These are phyloP conservation scores for Gliomastix tumulicola DNA, from an alignment of 2,329 filamentous ascomycete species.

Conservation along the genomic window DNA sequence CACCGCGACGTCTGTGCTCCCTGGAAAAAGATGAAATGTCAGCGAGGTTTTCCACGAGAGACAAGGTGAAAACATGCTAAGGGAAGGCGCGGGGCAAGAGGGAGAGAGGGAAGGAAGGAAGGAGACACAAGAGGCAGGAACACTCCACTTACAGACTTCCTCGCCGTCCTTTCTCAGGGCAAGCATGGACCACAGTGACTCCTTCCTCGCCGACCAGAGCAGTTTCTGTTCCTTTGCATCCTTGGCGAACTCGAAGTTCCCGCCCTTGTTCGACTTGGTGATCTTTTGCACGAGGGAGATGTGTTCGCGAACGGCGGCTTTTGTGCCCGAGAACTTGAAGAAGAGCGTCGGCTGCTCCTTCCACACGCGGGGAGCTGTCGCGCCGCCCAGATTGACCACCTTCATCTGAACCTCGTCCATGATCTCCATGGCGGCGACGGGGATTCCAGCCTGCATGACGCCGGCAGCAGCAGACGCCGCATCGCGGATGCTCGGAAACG, in stretches of 20 bases:
- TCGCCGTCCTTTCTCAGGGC: slow-evolving; percentile 58
- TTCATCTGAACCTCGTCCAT: slow-evolving; percentile 88
- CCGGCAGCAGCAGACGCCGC: slow-evolving; percentile 68
- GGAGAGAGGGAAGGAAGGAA: too few species aligned
- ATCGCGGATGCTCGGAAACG: slow-evolving; percentile 69
- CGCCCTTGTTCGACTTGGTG: slow-evolving; percentile 56
- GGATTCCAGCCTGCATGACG: slow-evolving; percentile 69
- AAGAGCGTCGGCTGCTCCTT: slow-evolving; percentile 72
- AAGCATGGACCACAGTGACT: slow-evolving; percentile 79
- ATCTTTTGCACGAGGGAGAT: slow-evolving; percentile 63
- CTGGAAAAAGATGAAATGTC: too few species aligned
- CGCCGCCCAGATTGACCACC: slow-evolving; percentile 69
- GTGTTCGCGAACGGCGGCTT: slow-evolving; percentile 70
- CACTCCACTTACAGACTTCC: slow-evolving; percentile 62
- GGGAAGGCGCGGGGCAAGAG: too few species aligned
- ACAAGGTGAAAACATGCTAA: too few species aligned
- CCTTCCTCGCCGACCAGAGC: slow-evolving; percentile 75
- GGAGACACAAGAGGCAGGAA: too few species aligned
- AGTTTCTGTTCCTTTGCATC: slow-evolving; percentile 65
- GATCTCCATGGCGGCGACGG: slow-evolving; percentile 73
- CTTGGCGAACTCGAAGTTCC: slow-evolving; percentile 69
- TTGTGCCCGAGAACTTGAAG: slow-evolving; percentile 81
- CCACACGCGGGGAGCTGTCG: slow-evolving; percentile 63
- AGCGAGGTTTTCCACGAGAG: too few species aligned
- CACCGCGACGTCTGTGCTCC: slow-evolving; percentile 81